Evolutionary conservation across 75 land plant species (phyloP).

Genomic region (Sequoia sempervirens): DNA sequence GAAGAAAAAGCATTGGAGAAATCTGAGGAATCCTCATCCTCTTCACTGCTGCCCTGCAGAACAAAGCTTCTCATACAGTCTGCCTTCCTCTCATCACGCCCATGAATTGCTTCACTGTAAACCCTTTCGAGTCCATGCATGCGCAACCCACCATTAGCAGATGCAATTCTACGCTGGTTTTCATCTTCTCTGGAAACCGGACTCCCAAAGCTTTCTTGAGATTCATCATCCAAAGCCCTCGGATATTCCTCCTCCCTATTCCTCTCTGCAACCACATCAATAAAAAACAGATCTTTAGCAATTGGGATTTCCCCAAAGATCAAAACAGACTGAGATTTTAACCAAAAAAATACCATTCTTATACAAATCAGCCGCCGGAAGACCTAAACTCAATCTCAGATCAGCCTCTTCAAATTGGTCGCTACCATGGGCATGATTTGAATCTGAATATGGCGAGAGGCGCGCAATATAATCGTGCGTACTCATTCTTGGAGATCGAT

Average conservation of each 20-base stretch:
- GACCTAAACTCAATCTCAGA: conserved; percentile 2
- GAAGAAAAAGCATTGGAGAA: too few species aligned
- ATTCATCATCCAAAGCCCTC: not conserved
- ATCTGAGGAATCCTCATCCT: too few species aligned
- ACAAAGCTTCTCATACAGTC: not conserved
- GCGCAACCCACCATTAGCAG: not conserved
- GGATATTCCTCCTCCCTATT: not conserved
- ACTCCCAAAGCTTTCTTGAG: not conserved
- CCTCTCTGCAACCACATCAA: not conserved
- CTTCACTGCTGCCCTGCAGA: too few species aligned
- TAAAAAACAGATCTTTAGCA: not conserved
- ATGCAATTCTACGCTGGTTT: not conserved
- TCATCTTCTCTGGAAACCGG: too few species aligned
- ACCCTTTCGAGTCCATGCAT: not conserved
- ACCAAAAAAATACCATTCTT: not conserved
- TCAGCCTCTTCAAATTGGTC: not conserved
- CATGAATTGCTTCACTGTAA: not conserved
- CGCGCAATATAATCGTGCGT: too few species aligned
- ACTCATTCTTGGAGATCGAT: conserved; percentile 8
- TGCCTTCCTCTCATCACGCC: not conserved
- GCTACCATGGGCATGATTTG: not conserved
- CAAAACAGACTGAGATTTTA: not conserved
- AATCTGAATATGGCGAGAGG: too few species aligned
- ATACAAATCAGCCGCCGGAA: not conserved
- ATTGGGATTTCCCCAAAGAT: not conserved